phyloP scores from a whole-genome alignment of 495 filamentous ascomycete genomes.

The Rhypophila decipiens region DNA sequence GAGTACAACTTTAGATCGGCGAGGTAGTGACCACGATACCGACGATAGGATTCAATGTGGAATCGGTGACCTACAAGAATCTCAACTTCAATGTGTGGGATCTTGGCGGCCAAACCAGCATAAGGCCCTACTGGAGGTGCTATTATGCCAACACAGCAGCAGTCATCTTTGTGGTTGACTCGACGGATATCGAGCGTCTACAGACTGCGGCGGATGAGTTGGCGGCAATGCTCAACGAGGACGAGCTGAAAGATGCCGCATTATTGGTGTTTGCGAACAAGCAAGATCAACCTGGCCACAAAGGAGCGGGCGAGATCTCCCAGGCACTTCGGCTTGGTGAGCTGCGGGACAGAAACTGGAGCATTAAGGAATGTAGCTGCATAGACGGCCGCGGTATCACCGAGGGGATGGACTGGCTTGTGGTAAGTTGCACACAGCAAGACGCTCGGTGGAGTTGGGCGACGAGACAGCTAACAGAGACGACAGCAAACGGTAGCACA shows the following conservation, averaged over 20 bases:
- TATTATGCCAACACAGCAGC: slow-evolving; percentile 99
- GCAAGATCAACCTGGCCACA: slow-evolving; percentile 95
- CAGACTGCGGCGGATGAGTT: slow-evolving; percentile 89
- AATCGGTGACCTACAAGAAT: slow-evolving; percentile 95
- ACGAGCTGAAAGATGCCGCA: slow-evolving; percentile 87
- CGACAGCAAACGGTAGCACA: slow-evolving; percentile 44
- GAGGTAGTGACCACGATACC: slow-evolving; percentile 99
- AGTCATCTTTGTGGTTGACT: slow-evolving; percentile 97
- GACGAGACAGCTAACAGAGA: slow-evolving; percentile 12
- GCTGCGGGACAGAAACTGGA: slow-evolving; percentile 95
- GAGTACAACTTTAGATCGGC: slow-evolving; percentile 60
- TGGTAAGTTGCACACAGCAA: slow-evolving; percentile 55
- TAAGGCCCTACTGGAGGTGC: slow-evolving; percentile 97
- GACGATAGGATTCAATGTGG: slow-evolving; percentile 98
- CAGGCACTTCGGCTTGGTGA: slow-evolving; percentile 86
- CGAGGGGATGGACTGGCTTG: slow-evolving; percentile 98
- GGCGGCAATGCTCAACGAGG: slow-evolving; percentile 91
- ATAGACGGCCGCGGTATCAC: slow-evolving; percentile 90
- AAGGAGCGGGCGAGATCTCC: slow-evolving; percentile 93
- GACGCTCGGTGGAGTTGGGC: background rate
- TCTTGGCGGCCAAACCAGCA: slow-evolving; percentile 92
- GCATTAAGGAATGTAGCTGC: slow-evolving; percentile 93
- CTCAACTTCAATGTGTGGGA: slow-evolving; percentile 99
- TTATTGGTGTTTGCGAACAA: slow-evolving; percentile 97
- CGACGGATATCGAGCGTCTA: slow-evolving; percentile 91